Evolutionary conservation across 2,329 filamentous ascomycete species (phyloP).

Genomic region (Ascochyta rabiei): DNA sequence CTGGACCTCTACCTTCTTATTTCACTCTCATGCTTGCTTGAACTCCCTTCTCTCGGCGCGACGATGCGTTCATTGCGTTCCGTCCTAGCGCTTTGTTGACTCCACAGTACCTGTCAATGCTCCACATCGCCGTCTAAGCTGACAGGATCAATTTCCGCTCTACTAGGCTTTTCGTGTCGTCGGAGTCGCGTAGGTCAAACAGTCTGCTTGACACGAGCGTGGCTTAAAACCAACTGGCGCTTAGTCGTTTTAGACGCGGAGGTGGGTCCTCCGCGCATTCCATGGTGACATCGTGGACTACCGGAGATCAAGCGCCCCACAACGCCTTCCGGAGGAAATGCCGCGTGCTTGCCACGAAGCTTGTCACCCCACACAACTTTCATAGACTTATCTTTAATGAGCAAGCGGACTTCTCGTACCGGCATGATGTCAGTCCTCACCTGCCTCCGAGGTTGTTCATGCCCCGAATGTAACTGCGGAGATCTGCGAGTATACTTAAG

Average conservation of each 20-base stretch:
- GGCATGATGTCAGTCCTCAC: conserved; percentile 22
- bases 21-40: not conserved
- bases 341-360: not conserved
- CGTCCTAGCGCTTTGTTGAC: not conserved
- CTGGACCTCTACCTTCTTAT: not conserved
- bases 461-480: not conserved
- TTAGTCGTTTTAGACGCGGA: conserved; percentile 2
- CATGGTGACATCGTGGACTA: conserved; percentile 5
- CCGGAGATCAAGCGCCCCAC: conserved; percentile 11
- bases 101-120: not conserved
- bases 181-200: not conserved
- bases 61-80: not conserved
- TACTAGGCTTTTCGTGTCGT: not conserved
- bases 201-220: not conserved
- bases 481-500: conserved; percentile 1
- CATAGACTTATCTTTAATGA: conserved; percentile 20
- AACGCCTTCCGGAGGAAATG: conserved; percentile 9
- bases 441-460: not conserved
- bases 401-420: conserved; percentile 14
- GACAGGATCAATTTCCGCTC: not conserved
- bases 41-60: not conserved
- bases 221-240: not conserved
- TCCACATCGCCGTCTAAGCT: not conserved
- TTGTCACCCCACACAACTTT: conserved; percentile 17
- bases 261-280: not conserved